These are phyloP conservation scores for Pisolithus marmoratus DNA, from an alignment of 768 basidiomycete genomes.

Conservation along the genomic window DNA sequence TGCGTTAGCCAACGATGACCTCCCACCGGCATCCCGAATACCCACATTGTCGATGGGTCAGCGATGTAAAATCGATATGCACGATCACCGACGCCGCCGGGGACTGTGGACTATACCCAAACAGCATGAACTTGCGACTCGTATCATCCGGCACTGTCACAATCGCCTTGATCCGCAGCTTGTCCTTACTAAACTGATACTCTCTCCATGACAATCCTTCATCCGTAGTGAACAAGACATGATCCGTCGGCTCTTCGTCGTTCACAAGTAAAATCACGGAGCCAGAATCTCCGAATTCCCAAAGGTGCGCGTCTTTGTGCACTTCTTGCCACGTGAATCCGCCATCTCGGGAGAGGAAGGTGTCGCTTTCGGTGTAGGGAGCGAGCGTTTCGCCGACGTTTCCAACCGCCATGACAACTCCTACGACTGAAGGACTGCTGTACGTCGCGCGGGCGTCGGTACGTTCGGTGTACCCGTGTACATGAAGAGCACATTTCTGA, in stretches of 20 bases:
- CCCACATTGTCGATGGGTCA: constrained; percentile 76
- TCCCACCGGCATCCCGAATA: constrained; percentile 3
- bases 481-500: constrained; percentile 79
- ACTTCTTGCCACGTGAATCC: constrained; percentile 99
- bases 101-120: constrained; percentile 55
- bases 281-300: constrained; percentile 98
- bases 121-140: constrained; percentile 82
- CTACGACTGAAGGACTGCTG: constrained; percentile 87
- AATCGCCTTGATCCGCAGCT: constrained; percentile 68
- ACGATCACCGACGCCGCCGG: constrained; percentile 44
- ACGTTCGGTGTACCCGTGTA: constrained; percentile 96
- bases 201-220: constrained; percentile 87
- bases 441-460: constrained; percentile 87
- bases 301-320: constrained; percentile 95
- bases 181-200: constrained; percentile 71
- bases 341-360: constrained; percentile 93
- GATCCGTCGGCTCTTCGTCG: constrained; percentile 90
- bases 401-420: constrained; percentile 93
- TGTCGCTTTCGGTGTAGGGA: constrained; percentile 83
- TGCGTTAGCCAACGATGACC: not conserved
- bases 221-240: constrained; percentile 83
- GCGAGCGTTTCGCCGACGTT: constrained; percentile 86
- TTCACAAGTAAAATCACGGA: constrained; percentile 91
- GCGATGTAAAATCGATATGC: constrained; percentile 82
- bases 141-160: constrained; percentile 89